Evolutionary conservation across 345 rosid species (phyloP).

Genomic region (Hypericum androsaemum): DNA sequence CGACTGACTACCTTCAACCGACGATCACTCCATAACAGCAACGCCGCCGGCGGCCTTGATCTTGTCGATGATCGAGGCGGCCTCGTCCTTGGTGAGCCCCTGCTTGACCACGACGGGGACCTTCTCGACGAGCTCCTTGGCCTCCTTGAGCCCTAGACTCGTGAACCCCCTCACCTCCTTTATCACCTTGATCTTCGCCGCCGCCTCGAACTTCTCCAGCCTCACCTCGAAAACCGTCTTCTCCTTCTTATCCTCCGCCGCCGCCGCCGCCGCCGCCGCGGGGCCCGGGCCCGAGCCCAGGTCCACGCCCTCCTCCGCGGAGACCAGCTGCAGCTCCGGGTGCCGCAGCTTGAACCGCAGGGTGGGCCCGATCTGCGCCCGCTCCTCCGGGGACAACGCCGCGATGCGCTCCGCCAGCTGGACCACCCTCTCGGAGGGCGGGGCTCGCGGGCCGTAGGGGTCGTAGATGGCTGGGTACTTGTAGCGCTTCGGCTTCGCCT

Average conservation of each 20-base stretch:
- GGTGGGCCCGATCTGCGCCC: slow-evolving; percentile 27
- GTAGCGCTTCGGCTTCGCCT: slow-evolving; percentile 30
- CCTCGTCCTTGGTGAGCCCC: slow-evolving; percentile 43
- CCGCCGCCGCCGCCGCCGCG: slow-evolving; percentile 12
- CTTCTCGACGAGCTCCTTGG: slow-evolving; percentile 44
- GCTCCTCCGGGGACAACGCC: slow-evolving; percentile 28
- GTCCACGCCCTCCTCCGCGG: slow-evolving; percentile 27
- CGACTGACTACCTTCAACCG: no score
- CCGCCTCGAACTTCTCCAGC: slow-evolving; percentile 45
- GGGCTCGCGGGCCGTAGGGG: slow-evolving; percentile 52
- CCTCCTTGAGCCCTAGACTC: slow-evolving; percentile 45
- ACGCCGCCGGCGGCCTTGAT: slow-evolving; percentile 41
- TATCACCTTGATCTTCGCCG: slow-evolving; percentile 40
- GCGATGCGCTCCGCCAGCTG: slow-evolving; percentile 49
- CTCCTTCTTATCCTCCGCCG: slow-evolving; percentile 32
- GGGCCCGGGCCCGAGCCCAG: slow-evolving; percentile 19
- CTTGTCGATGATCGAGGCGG: slow-evolving; percentile 31
- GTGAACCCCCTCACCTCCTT: slow-evolving; percentile 39
- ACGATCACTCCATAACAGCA: slow-evolving; percentile 42
- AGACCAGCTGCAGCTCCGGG: slow-evolving; percentile 26
- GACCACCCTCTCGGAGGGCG: slow-evolving; percentile 38
- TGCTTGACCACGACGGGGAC: slow-evolving; percentile 35
- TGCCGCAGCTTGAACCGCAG: slow-evolving; percentile 20
- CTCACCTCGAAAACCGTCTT: slow-evolving; percentile 39
- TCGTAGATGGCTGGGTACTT: slow-evolving; percentile 42